Conservation (phyloP, 768 basidiomycete genomes). For the Russula sp. region DNA sequence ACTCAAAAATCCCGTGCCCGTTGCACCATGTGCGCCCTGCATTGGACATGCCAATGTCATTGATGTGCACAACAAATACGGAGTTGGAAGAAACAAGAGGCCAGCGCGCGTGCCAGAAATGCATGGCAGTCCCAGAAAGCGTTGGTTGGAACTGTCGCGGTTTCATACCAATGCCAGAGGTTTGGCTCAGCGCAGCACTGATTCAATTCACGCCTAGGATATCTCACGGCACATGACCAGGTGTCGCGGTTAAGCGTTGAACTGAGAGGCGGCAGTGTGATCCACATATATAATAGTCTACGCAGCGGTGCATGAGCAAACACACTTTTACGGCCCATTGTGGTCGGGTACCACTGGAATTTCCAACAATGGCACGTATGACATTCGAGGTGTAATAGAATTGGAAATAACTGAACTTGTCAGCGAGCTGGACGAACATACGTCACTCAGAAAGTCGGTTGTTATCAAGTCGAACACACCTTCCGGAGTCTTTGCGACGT, state of each 20-base stretch:
- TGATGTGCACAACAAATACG: not conserved
- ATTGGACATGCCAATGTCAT: not conserved
- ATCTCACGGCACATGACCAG: not conserved
- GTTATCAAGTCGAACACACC: constrained; percentile 34
- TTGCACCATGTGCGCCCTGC: not conserved
- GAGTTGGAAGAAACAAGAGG: not conserved
- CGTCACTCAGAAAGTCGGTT: not conserved
- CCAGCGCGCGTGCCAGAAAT: not conserved
- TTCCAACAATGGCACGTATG: not conserved
- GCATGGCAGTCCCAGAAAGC: not conserved
- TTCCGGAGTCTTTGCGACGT: constrained; percentile 89
- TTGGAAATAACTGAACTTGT: constrained; percentile 2
- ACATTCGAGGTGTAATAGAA: not conserved
- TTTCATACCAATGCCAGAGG: not conserved
- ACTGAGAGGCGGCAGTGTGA: not conserved
- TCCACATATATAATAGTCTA: not conserved
- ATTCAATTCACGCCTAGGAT: not conserved
- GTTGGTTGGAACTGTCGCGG: no score
- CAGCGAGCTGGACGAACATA: constrained; percentile 5
- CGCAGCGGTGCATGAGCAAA: not conserved
- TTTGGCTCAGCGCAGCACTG: not conserved
- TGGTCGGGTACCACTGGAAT: not conserved
- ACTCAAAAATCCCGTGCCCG: not conserved
- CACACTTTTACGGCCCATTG: not conserved
- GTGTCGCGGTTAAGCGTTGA: not conserved